Evolutionary conservation across 345 rosid species (phyloP).

Genomic region (Camelina laxa): DNA sequence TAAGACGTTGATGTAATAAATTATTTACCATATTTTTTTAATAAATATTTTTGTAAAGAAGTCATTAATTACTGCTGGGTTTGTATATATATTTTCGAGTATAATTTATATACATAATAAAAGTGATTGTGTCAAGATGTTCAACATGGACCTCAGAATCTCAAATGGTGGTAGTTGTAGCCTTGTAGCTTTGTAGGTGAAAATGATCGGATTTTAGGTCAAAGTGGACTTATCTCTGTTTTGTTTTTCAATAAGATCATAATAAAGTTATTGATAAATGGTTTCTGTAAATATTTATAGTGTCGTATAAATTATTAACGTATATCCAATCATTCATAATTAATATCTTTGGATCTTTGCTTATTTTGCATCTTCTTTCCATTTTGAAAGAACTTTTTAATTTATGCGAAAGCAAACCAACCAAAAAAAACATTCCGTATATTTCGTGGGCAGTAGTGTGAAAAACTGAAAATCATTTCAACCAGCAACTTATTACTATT

Average conservation of each 20-base stretch:
- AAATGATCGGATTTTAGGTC: constrained; percentile 13
- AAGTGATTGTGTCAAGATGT: constrained; percentile 31
- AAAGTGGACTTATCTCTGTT: neutral
- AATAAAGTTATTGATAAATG: neutral
- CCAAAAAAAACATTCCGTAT: neutral
- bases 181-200: neutral
- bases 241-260: neutral
- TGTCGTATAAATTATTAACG: too few relatives aligned
- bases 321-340: neutral
- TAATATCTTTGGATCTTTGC: too few relatives aligned
- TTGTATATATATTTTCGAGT: neutral
- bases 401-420: neutral
- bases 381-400: neutral
- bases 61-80: neutral
- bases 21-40: too few relatives aligned
- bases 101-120: neutral
- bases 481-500: neutral
- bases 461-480: neutral
- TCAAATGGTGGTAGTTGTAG: neutral
- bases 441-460: neutral
- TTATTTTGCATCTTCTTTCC: neutral
- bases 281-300: neutral
- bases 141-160: neutral
- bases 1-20: neutral
- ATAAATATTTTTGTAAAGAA: neutral